A percentile compares a stretch with the other conserved stretches of the same genome.
Evolutionary conservation across 257 asterid genomes (phyloP).

Genomic region (Coffea eugenioides): DNA sequence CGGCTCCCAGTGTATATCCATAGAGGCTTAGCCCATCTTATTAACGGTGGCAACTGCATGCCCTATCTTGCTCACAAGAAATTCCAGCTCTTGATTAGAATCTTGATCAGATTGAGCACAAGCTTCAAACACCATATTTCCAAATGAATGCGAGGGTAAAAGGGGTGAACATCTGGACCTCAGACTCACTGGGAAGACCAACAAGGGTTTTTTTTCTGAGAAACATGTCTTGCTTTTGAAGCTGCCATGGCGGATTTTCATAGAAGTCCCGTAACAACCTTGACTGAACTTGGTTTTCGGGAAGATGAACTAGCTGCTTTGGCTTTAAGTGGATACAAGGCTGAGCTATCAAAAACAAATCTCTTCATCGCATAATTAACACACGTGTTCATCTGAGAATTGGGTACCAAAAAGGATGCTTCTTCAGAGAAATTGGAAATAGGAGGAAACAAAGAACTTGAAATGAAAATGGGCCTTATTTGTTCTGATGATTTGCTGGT

Average conservation of each 20-base stretch:
- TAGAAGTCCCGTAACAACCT: neutral
- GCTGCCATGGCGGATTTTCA: constrained; percentile 8
- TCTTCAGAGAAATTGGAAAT: neutral
- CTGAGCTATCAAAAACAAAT: neutral
- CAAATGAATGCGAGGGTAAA: constrained; percentile 1
- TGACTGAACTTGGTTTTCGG: too few relatives aligned
- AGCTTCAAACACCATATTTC: constrained; percentile 2
- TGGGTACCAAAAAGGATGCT: neutral
- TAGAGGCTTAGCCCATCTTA: constrained; percentile 9
- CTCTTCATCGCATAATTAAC: neutral
- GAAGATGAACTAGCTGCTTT: neutral
- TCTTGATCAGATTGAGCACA: neutral
- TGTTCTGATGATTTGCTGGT: neutral
- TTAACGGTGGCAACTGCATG: neutral
- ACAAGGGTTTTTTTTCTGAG: neutral
- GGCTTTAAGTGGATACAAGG: neutral
- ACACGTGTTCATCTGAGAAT: neutral
- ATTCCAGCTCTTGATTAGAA: neutral
- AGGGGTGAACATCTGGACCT: neutral
- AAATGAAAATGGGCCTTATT: neutral
- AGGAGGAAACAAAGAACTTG: neutral
- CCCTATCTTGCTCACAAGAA: neutral
- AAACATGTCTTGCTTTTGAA: neutral
- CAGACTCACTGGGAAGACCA: neutral
- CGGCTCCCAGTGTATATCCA: neutral